Percentiles rank a stretch among this genome's conserved stretches.
Conservation (phyloP, 345 rosid genomes). For the Microcos paniculata region DNA sequence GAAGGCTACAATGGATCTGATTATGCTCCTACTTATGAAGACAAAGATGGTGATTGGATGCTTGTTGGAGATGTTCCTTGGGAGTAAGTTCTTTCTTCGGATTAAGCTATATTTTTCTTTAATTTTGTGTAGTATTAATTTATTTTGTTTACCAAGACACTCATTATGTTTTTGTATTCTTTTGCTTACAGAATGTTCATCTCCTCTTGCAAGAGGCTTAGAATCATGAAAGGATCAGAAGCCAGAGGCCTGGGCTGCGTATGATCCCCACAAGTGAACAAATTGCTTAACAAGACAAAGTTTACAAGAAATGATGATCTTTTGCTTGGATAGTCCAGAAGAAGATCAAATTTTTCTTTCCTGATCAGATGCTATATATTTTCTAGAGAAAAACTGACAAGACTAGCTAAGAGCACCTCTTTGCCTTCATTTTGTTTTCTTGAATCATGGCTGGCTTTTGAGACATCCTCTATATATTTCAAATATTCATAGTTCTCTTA, state of each 20-base stretch:
- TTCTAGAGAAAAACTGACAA: background rate
- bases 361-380: background rate
- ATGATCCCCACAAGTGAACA: conserved; percentile 2
- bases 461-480: background rate
- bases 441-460: background rate
- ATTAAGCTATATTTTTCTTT: background rate
- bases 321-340: background rate
- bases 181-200: conserved; percentile 49
- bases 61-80: conserved; percentile 85
- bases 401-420: background rate
- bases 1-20: conserved; percentile 69
- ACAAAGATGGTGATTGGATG: conserved; percentile 92
- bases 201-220: conserved; percentile 61
- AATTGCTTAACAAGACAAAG: background rate
- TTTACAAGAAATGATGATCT: background rate
- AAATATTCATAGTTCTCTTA: background rate
- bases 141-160: background rate
- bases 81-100: conserved; percentile 40
- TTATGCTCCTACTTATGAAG: conserved; percentile 70
- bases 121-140: background rate
- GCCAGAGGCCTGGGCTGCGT: conserved; percentile 42
- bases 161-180: background rate
- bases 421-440: background rate
- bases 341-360: background rate
- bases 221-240: conserved; percentile 67